Evolutionary conservation across 306 rosid species (phyloP), one percentile per base, ranked within the genome.

Genomic region (Benincasa hispida): DNA sequence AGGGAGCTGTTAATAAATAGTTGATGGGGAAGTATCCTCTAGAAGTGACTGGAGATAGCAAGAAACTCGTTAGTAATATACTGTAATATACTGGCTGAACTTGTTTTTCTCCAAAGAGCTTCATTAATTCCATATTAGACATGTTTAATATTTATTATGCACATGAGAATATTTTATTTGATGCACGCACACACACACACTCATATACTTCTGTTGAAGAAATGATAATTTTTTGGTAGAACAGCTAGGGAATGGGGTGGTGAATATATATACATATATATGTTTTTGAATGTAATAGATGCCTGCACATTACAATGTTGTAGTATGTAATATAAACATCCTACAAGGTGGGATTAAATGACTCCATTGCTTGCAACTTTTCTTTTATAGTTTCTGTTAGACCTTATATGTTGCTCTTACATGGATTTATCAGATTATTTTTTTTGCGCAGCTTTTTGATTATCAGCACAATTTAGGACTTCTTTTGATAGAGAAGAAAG

Each of bases 401-500:
- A 45, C 14, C 57, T 14, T 69, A 24, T 69, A 13, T 12, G n/a
- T 25, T 14, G 66, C 30, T 51, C 21, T 34, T 54, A 19, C 50
- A 74, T 24, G 21, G 77, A 37, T 76, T 57, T 22, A 76, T 25
- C 27, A 34, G 35, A 63, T 62, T 45, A 37, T 47, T 77, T 47
- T 77, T 18, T 58, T 69, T 66, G 77, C 21, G 79, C 84, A 95
- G 99, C 93, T 95, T 80, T 86, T 83, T 82, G 93, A 92, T 82
- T 95, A 95, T 81, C 97, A 95, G 77, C 77, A 92, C 86, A 95
- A 84, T 81, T 88, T 95, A 95, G 99, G 99, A 65, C 93, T 95
- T 84, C 85, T 95, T 11, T 79, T 95, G 84, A 84, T 92, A 21
- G 96, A 95, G 90, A 92, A 90, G 87, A 88, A 84, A 78, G 91